Conservation (phyloP, 2,329 filamentous ascomycete species). For the Delphinella strobiligena region DNA sequence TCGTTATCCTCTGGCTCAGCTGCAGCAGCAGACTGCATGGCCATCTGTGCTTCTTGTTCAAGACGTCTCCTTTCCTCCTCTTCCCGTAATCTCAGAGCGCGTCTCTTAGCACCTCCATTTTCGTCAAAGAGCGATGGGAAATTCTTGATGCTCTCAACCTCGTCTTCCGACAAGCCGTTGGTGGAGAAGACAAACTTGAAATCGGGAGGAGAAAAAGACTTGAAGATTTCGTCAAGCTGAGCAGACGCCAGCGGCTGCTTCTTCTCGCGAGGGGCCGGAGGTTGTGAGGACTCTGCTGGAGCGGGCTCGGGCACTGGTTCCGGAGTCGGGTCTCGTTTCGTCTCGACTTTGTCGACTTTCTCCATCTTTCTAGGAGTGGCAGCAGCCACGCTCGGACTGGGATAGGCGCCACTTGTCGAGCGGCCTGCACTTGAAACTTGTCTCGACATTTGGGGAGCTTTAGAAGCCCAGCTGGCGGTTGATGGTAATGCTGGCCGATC, state of each 20-base stretch:
- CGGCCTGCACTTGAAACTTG: not conserved
- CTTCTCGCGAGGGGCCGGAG: constrained; percentile 3
- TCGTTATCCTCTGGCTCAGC: constrained; percentile 58
- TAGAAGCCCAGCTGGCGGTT: constrained; percentile 83
- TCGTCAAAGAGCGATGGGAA: constrained; percentile 74
- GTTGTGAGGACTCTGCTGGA: constrained; percentile 4
- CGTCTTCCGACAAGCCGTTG: constrained; percentile 32
- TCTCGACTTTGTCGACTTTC: constrained; percentile 9
- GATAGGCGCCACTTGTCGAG: not conserved
- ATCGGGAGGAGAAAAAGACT: constrained; percentile 27
- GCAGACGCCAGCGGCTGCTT: constrained; percentile 3
- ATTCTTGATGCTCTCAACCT: constrained; percentile 39
- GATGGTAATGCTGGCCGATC: constrained; percentile 87
- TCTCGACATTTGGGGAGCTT: constrained; percentile 40
- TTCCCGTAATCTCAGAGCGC: constrained; percentile 56
- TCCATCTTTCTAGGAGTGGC: constrained; percentile 2
- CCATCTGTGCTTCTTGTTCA: constrained; percentile 42
- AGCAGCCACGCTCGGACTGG: not conserved
- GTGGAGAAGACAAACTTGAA: constrained; percentile 45
- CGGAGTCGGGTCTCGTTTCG: constrained; percentile 8
- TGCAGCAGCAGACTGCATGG: constrained; percentile 25
- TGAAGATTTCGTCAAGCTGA: constrained; percentile 25
- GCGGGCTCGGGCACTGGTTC: constrained; percentile 6
- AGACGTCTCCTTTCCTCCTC: constrained; percentile 42
- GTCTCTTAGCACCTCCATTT: constrained; percentile 69